phyloP scores from a whole-genome alignment of 352 stramenopile species.

The Globisporangium nodosum region DNA sequence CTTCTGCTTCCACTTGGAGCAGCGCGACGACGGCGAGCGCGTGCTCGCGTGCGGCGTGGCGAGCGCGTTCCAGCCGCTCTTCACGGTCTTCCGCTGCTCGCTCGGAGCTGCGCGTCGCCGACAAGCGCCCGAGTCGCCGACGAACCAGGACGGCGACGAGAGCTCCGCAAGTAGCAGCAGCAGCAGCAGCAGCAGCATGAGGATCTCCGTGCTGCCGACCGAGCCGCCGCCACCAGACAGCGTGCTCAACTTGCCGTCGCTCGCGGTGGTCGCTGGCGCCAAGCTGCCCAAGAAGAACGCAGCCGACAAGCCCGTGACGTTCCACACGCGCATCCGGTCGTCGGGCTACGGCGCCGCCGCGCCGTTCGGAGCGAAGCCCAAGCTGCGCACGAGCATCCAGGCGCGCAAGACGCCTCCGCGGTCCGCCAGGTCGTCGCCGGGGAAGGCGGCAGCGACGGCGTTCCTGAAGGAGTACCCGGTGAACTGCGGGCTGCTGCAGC shows the following conservation, averaged over 20 bases:
- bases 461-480: constrained; percentile 74
- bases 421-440: neutral
- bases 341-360: constrained; percentile 62
- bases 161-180: neutral
- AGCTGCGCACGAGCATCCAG: constrained; percentile 18
- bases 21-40: constrained; percentile 10
- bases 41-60: constrained; percentile 38
- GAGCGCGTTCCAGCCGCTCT: constrained; percentile 65
- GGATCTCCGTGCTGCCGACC: constrained; percentile 46
- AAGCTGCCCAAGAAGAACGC: constrained; percentile 10
- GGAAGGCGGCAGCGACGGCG: constrained; percentile 17
- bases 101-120: neutral
- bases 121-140: neutral
- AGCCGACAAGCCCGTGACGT: constrained; percentile 75
- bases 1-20: constrained; percentile 35
- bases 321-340: constrained; percentile 73
- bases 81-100: constrained; percentile 27
- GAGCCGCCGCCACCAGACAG: constrained; percentile 39
- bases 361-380: constrained; percentile 23
- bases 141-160: neutral
- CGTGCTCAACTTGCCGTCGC: constrained; percentile 45
- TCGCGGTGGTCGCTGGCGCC: constrained; percentile 18
- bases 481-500: constrained; percentile 45
- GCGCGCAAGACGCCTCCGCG: constrained; percentile 15
- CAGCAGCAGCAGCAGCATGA: constrained; percentile 1